phyloP scores from a whole-genome alignment of 352 stramenopile genomes.

The Phytopythium boreale region DNA sequence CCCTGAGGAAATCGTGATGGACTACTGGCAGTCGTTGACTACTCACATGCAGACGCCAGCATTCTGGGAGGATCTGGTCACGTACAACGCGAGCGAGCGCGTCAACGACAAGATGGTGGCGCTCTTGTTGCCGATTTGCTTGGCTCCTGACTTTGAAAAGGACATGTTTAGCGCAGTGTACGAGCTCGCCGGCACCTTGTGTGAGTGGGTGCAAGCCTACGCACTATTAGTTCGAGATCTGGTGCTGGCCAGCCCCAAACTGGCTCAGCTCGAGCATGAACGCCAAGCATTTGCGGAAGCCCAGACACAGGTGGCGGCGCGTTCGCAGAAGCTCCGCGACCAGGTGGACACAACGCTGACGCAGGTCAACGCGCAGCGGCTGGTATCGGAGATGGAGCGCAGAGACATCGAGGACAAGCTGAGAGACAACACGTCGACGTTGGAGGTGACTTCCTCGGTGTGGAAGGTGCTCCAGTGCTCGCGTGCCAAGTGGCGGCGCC shows the following conservation, averaged over 20 bases:
- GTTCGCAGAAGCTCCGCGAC: conserved; percentile 30
- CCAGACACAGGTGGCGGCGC: conserved; percentile 25
- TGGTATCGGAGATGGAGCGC: conserved; percentile 50
- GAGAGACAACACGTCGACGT: conserved; percentile 45
- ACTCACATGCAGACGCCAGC: conserved; percentile 22
- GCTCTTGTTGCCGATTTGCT: conserved; percentile 52
- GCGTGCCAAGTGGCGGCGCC: conserved; percentile 35
- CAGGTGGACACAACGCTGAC: conserved; percentile 31
- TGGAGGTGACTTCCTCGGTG: conserved; percentile 50
- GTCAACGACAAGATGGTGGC: conserved; percentile 57
- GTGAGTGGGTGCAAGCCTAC: conserved; percentile 63
- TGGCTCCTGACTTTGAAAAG: conserved; percentile 56
- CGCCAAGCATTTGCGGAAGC: conserved; percentile 34
- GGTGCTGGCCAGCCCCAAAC: conserved; percentile 56
- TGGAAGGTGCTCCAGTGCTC: conserved; percentile 52
- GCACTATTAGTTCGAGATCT: conserved; percentile 39
- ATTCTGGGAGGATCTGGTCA: conserved; percentile 47
- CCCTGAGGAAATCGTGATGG: conserved; percentile 67
- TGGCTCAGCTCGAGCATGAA: conserved; percentile 47
- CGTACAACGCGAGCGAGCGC: conserved; percentile 37
- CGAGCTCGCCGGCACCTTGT: conserved; percentile 50
- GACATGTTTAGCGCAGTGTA: conserved; percentile 45
- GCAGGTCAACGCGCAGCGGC: conserved; percentile 30
- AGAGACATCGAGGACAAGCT: conserved; percentile 43
- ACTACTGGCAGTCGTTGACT: conserved; percentile 61